Conservation (phyloP, 768 basidiomycete species). For the Psilocybe sp. region DNA sequence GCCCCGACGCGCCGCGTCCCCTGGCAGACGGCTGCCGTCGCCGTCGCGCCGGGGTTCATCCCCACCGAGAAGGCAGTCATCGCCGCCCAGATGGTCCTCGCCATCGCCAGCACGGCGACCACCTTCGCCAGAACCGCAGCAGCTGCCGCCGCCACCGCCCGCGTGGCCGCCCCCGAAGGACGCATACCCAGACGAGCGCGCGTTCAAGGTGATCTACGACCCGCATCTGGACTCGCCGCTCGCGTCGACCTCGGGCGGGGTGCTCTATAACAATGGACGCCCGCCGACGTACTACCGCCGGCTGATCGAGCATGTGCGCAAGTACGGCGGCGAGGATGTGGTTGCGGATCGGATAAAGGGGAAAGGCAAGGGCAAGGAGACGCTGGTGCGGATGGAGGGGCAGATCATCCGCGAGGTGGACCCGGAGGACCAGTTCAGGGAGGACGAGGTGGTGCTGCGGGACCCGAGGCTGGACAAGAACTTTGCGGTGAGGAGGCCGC, state of each 20-base stretch:
- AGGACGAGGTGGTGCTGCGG: slow-evolving; percentile 33
- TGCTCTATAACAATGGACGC: slow-evolving; percentile 11
- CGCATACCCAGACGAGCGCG: slow-evolving; percentile 39
- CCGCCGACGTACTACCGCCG: slow-evolving; percentile 29
- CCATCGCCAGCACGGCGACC: slow-evolving; percentile 12
- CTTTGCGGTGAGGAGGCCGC: slow-evolving; percentile 17
- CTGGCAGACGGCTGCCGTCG: slow-evolving; percentile 20
- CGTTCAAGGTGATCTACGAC: slow-evolving; percentile 67
- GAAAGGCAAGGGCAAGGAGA: slow-evolving; percentile 65
- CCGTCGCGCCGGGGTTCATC: slow-evolving; percentile 19
- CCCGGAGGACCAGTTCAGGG: slow-evolving; percentile 21
- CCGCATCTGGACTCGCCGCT: slow-evolving; percentile 44
- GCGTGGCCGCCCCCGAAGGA: slow-evolving; percentile 59
- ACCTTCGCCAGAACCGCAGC: slow-evolving; percentile 11
- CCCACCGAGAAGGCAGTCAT: slow-evolving; percentile 26
- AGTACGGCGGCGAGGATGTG: slow-evolving; percentile 23
- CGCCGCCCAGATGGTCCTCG: slow-evolving; percentile 5
- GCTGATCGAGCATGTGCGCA: slow-evolving; percentile 39
- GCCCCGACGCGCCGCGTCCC: background rate
- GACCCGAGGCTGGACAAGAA: slow-evolving; percentile 57
- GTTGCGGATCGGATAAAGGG: slow-evolving; percentile 49
- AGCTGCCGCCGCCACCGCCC: slow-evolving; percentile 30
- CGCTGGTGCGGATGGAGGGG: slow-evolving; percentile 51
- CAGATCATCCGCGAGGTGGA: slow-evolving; percentile 43
- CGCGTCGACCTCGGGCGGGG: slow-evolving; percentile 9